Evolutionary conservation across 2,329 filamentous ascomycete genomes (phyloP), one percentile per base, ranked within the genome.

Genomic region (Colletotrichum nymphaeae): DNA sequence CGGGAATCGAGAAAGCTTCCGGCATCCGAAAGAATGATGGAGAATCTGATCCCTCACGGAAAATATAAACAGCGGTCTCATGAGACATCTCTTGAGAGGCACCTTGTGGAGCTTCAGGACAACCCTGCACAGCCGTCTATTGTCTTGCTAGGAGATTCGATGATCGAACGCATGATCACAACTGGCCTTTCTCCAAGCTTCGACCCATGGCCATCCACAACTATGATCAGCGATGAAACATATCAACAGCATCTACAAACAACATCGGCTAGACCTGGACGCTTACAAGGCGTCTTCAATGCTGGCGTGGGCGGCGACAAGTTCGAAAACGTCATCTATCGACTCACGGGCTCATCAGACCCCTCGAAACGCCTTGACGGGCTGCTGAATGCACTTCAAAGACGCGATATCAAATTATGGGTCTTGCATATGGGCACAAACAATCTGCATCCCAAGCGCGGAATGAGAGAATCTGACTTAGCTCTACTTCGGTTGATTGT

Each of bases 241-340:
- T 1, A 1, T 19, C 19, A 46, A 19, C 19, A 46, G 7, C 42
- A 4, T 6, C 6, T n/a, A 4, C 42, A 46, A 19, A n/a, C 42
- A 16, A 2, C 42, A 8, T 46, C 42, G 42, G 3, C 19, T 8
- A n/a, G 8, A 16, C 6, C 7, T 46, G 42, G 24, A 30, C 32
- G 67, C 1, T 5, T 55, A 32, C 12, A 52, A 9, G 55, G 56
- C 9, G 64, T 52, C 16, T 22, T 67, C 0, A 67, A 67, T 7
- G 64, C 64, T 5, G 64, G 64, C 0, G 56, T 60, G 6, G 64
- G 64, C 26, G 64, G 56, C 5, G 63, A 67, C 32, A 60, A 37
- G 12, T 49, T 60, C 14, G 64, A 67, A 30, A 67, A 60, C 28
- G 26, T 67, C 37, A 59, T 67, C 4, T 67, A 67, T 14, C 37